phyloP scores from a whole-genome alignment of 148 eudicot genomes.

The Suaeda aralocaspica region DNA sequence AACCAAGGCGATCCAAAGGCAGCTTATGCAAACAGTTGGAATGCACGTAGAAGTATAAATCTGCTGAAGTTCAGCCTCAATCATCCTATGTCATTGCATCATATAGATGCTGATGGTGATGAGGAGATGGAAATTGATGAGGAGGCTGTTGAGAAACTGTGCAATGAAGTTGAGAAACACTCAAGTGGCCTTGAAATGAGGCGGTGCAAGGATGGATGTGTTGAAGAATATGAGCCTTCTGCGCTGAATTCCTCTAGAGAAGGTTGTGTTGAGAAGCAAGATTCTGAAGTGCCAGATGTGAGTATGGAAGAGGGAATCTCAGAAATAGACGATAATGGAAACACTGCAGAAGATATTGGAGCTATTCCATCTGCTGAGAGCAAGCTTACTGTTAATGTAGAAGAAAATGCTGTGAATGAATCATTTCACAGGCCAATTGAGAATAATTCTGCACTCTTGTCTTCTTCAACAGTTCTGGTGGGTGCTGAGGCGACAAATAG shows the following conservation, averaged over 20 bases:
- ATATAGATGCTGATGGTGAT: conserved; percentile 78
- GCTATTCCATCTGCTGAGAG: conserved; percentile 3
- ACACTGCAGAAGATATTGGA: conserved; percentile 17
- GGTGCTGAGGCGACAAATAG: conserved; percentile 16
- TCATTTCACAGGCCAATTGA: conserved; percentile 22
- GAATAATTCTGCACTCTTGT: conserved; percentile 14
- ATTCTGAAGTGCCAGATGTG: conserved; percentile 52
- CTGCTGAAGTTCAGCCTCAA: conserved; percentile 81
- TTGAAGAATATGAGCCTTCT: conserved; percentile 12
- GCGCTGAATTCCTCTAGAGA: conserved; percentile 22
- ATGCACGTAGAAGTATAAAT: conserved; percentile 85
- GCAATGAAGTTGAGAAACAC: conserved; percentile 30
- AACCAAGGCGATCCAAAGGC: conserved; percentile 52
- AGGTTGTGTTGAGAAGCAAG: conserved; percentile 25
- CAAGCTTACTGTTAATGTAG: conserved; percentile 6
- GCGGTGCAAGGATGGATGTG: conserved; percentile 16
- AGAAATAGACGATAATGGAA: conserved; percentile 43
- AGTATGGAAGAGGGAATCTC: conserved; percentile 61
- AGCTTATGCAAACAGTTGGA: conserved; percentile 78
- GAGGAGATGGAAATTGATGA: conserved; percentile 91
- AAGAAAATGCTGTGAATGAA: conserved; percentile 23
- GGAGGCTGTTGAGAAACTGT: conserved; percentile 44
- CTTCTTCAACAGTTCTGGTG: conserved; percentile 10
- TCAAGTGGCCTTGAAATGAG: conserved; percentile 25
- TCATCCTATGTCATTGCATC: conserved; percentile 55